Base-by-base conservation (phyloP, 768 basidiomycete genomes). In the Auricularia sp. region DNA sequence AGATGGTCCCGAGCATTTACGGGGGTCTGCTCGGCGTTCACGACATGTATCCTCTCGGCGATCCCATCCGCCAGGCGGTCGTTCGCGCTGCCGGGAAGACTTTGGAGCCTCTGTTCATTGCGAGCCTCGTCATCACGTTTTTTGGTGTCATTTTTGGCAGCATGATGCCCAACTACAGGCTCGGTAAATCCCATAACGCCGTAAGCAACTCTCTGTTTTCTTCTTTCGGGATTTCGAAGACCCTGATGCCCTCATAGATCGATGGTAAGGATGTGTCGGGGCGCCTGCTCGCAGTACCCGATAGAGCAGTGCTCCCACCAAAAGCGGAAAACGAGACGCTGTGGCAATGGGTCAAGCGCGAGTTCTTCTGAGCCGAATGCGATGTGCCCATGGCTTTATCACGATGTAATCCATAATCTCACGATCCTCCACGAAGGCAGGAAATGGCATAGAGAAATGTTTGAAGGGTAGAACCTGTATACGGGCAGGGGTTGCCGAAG, bases 111-210 rank as follows among this genome's bases (percentile, higher is more conserved):
- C 67, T 74, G 43, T 67, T 71, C 62, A 66, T 74, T 44, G 70
- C 78, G 0, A 77, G 77, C 12, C 73, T 77, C 53, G 72, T 75
- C 23, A 70, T 80, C 23, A 71, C 77, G 64, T 69, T 79, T 67
- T 71, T 81, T 3, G 78, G 79, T 3, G 72, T 80, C 66, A 59
- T 74, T 43, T 73, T 74, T 62, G 71, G 76, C 4, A 66, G 77
- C 65, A 67, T 79, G 58, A 75, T 76, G 64, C 71, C 73, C 60
- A 73, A 80, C 66, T 76, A 77, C 67, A 69, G 71, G 56, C 77
- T 83, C 60, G 72, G 73, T 7, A 72, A 77, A 43, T 69, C 72
- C 14, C 80, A 81, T 62, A 82, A 81, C 71, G 12, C 23, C 10
- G 56, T 59, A 18, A 14, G 56, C 11, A 29, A 5, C 54, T 14